Evolutionary conservation across 1,284 basidiomycete species (phyloP).

Genomic region (Kalmanozyma brasiliensis): DNA sequence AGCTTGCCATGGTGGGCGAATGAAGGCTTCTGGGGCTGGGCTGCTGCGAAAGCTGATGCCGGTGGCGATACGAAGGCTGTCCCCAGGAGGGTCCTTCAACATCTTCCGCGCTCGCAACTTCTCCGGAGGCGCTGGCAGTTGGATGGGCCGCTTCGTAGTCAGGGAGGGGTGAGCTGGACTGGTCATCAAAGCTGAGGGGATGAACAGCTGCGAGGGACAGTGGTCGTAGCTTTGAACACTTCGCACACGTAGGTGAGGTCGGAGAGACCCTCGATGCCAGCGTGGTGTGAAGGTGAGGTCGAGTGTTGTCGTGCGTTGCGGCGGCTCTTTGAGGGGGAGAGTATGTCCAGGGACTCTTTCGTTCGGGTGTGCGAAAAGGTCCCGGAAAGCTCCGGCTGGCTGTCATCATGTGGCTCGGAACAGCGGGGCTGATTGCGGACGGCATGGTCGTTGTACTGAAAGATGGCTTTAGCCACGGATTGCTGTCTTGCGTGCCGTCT

Average conservation of each 20-base stretch:
- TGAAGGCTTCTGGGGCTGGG: conserved; percentile 22
- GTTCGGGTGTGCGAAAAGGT: conserved; percentile 6
- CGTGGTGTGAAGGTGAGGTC: background rate
- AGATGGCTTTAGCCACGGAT: conserved; percentile 12
- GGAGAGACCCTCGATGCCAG: background rate
- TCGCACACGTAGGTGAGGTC: conserved; percentile 2
- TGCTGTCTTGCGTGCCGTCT: conserved; percentile 6
- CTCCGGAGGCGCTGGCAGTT: no score
- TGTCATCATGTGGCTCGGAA: no score
- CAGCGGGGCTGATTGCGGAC: no score
- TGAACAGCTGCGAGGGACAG: conserved; percentile 21
- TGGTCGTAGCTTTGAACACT: conserved; percentile 13
- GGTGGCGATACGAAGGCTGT: background rate
- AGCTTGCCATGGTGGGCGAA: conserved; percentile 11
- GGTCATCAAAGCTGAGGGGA: conserved; percentile 1
- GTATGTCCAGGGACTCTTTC: conserved; percentile 9
- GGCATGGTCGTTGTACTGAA: no score
- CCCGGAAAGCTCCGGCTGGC: conserved; percentile 24
- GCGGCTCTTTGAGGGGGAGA: conserved; percentile 1
- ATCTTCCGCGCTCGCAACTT: background rate
- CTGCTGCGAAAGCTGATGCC: conserved; percentile 3
- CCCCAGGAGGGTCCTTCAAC: background rate
- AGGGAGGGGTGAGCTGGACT: no score
- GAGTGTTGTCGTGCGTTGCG: background rate
- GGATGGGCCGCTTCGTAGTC: no score